These are phyloP conservation scores for Dryas integrifolia DNA, from an alignment of 331 rosid species.

Conservation along the genomic window DNA sequence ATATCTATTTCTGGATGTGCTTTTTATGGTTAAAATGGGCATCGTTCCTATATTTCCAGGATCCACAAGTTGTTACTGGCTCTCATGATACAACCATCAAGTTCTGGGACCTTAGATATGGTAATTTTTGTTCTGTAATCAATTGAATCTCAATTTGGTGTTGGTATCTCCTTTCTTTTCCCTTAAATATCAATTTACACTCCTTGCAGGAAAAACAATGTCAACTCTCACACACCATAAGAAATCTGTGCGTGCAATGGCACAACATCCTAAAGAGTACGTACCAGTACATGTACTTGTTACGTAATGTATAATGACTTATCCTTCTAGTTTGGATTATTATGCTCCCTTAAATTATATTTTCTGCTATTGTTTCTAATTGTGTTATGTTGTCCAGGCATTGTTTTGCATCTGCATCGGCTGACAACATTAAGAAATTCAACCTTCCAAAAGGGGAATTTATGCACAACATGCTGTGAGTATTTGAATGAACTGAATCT, in stretches of 20 bases:
- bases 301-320: constrained; percentile 20
- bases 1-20: not conserved
- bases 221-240: constrained; percentile 90
- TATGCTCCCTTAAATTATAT: constrained; percentile 13
- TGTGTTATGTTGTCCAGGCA: constrained; percentile 44
- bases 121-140: constrained; percentile 40
- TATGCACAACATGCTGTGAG: constrained; percentile 97
- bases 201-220: constrained; percentile 80
- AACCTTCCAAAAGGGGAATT: constrained; percentile 92
- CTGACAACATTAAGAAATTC: constrained; percentile 95
- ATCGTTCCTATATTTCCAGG: constrained; percentile 40
- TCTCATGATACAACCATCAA: constrained; percentile 93
- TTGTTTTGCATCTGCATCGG: constrained; percentile 96
- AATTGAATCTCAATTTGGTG: constrained; percentile 3
- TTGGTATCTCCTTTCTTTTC: not conserved
- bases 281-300: constrained; percentile 22
- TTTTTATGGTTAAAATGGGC: not conserved
- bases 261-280: constrained; percentile 91
- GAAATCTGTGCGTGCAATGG: constrained; percentile 95
- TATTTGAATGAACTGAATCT: constrained; percentile 23
- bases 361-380: constrained; percentile 10
- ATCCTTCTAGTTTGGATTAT: not conserved
- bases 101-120: constrained; percentile 97
- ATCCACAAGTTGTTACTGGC: constrained; percentile 97
- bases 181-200: not conserved